A percentile compares a stretch with the other conserved stretches of the same genome.
These are phyloP conservation scores for Boletellus dicymbophilus DNA, from an alignment of 1,284 basidiomycete genomes.

Conservation along the genomic window DNA sequence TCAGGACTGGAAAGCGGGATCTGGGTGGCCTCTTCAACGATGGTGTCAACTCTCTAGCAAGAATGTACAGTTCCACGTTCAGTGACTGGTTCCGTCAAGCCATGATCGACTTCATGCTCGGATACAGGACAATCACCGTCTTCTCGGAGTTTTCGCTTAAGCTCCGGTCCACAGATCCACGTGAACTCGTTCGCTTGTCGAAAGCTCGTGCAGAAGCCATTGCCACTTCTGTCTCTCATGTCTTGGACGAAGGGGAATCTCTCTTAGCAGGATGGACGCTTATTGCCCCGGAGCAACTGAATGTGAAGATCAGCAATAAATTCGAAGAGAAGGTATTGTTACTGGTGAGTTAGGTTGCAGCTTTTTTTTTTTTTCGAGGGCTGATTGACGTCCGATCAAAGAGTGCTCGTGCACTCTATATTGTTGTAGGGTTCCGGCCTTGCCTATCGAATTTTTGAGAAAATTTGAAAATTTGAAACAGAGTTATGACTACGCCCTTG, in stretches of 20 bases:
- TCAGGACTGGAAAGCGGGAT: constrained; percentile 91
- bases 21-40: constrained; percentile 90
- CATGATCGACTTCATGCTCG: constrained; percentile 90
- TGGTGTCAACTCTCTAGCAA: constrained; percentile 88
- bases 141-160: constrained; percentile 91
- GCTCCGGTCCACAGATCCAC: constrained; percentile 86
- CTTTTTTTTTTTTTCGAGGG: constrained; percentile 1
- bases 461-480: constrained; percentile 11
- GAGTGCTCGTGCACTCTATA: constrained; percentile 67
- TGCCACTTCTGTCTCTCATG: constrained; percentile 81
- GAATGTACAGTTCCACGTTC: constrained; percentile 86
- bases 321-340: constrained; percentile 94
- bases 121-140: constrained; percentile 80
- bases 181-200: constrained; percentile 84
- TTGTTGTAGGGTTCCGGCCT: constrained; percentile 48
- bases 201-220: constrained; percentile 90
- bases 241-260: constrained; percentile 81
- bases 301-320: constrained; percentile 68
- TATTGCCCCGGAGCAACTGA: constrained; percentile 80
- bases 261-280: constrained; percentile 90
- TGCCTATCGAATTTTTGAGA: background rate
- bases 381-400: constrained; percentile 26
- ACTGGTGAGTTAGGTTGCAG: constrained; percentile 55
- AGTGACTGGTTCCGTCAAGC: constrained; percentile 97
- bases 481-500: constrained; percentile 90